These are phyloP conservation scores for Herpetomonas tarakana DNA, from an alignment of 208 protist species.

Conservation along the genomic window DNA sequence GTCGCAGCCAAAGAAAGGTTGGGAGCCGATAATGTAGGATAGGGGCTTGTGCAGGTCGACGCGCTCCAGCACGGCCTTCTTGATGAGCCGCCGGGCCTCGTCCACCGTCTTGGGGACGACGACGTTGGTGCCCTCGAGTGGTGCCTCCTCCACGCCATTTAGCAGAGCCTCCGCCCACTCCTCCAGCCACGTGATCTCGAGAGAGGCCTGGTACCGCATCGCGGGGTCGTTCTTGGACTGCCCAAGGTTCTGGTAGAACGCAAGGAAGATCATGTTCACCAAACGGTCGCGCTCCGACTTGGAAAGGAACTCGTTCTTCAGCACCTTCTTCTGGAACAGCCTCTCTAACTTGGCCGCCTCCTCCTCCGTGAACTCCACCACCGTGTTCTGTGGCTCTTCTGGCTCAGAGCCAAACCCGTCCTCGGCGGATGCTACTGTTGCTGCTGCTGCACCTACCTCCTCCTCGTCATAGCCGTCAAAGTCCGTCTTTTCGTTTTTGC, in stretches of 20 bases:
- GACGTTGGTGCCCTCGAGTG: not conserved
- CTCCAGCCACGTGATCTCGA: constrained; percentile 79
- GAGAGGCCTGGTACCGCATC: constrained; percentile 62
- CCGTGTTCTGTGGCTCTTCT: constrained; percentile 6
- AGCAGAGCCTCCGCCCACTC: constrained; percentile 48
- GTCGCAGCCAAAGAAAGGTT: constrained; percentile 84
- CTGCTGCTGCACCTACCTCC: not conserved
- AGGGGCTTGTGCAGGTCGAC: constrained; percentile 82
- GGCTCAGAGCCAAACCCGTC: not conserved
- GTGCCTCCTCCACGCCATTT: not conserved
- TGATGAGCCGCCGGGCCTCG: constrained; percentile 48
- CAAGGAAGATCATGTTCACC: constrained; percentile 55
- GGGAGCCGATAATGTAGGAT: constrained; percentile 82
- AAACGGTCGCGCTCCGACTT: constrained; percentile 28
- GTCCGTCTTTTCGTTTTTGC: not conserved
- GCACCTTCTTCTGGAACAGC: constrained; percentile 12
- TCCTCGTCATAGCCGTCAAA: not conserved
- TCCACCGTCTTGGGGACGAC: constrained; percentile 3
- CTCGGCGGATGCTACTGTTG: not conserved
- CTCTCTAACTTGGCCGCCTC: constrained; percentile 18
- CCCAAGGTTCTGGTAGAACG: constrained; percentile 48
- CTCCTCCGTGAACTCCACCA: constrained; percentile 21
- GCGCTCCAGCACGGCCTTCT: constrained; percentile 68
- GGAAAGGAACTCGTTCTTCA: constrained; percentile 22
- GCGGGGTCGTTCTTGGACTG: constrained; percentile 30